These are phyloP conservation scores for Suillus luteus DNA, from an alignment of 768 basidiomycete genomes.

Conservation along the genomic window DNA sequence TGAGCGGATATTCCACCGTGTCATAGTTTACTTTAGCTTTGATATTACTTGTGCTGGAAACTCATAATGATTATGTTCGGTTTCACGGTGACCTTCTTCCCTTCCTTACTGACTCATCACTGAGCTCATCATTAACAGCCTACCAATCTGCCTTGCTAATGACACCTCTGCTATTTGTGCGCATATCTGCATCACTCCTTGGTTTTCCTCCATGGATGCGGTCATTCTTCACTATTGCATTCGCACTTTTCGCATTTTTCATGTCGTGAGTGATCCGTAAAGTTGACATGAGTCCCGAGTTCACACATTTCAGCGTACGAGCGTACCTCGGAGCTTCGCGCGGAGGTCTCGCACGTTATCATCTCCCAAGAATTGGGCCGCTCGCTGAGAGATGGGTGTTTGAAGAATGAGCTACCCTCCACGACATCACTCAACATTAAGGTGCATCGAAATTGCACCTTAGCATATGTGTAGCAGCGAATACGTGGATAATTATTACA, in stretches of 20 bases:
- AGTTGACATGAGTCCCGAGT: neutral
- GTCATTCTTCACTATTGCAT: constrained; percentile 47
- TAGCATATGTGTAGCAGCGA: constrained; percentile 1
- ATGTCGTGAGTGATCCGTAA: constrained; percentile 53
- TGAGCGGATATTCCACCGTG: constrained; percentile 8
- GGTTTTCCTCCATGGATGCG: constrained; percentile 55
- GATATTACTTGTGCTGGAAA: constrained; percentile 68
- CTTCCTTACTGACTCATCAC: constrained; percentile 10
- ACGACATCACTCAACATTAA: neutral
- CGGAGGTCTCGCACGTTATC: constrained; percentile 55
- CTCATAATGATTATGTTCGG: constrained; percentile 72
- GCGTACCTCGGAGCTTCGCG: constrained; percentile 56
- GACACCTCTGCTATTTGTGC: constrained; percentile 58
- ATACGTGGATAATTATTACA: neutral
- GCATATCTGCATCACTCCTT: constrained; percentile 56
- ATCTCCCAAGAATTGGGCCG: constrained; percentile 62
- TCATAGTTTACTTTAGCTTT: constrained; percentile 47
- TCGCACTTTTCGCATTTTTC: constrained; percentile 44
- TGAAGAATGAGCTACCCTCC: constrained; percentile 49
- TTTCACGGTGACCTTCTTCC: constrained; percentile 61
- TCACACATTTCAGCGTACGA: constrained; percentile 39
- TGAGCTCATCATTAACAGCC: constrained; percentile 43
- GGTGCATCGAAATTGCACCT: neutral
- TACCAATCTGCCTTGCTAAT: constrained; percentile 78
- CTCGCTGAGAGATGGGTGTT: constrained; percentile 70